These are phyloP conservation scores for Pachysandra terminalis DNA, from an alignment of 164 flowering plant species.

Conservation along the genomic window DNA sequence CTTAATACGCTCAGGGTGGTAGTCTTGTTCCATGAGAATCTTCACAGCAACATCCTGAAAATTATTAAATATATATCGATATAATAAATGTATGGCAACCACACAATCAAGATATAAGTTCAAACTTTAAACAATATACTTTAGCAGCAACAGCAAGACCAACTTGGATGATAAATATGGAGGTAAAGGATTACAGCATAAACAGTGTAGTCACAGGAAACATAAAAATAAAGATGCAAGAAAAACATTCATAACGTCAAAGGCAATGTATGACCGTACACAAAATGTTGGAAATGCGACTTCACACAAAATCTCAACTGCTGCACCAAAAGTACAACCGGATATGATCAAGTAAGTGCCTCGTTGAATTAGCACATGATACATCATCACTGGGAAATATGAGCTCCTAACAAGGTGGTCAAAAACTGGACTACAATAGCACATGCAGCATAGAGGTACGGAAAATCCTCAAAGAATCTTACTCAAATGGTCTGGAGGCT, in stretches of 20 bases:
- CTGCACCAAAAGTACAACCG: background rate
- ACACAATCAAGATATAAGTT: background rate
- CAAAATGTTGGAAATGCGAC: background rate
- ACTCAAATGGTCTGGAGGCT: too few species aligned
- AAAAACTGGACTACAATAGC: too few species aligned
- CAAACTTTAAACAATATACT: background rate
- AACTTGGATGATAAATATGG: background rate
- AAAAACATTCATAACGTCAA: too few species aligned
- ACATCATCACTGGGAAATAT: too few species aligned
- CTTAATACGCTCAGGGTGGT: slow-evolving; percentile 68
- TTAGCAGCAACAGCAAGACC: background rate
- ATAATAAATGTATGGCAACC: background rate
- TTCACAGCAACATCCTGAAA: slow-evolving; percentile 98
- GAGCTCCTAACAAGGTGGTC: too few species aligned
- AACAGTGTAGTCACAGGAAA: background rate
- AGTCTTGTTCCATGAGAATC: slow-evolving; percentile 97
- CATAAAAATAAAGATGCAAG: too few species aligned
- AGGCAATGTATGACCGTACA: too few species aligned
- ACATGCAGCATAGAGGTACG: too few species aligned
- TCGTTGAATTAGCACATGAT: background rate
- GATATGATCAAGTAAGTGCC: background rate
- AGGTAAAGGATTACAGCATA: background rate
- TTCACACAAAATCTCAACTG: background rate
- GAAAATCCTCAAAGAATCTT: too few species aligned
- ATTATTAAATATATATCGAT: slow-evolving; percentile 5